phyloP scores from a whole-genome alignment of 1,284 basidiomycete genomes.

The Cryptococcus neoformans region DNA sequence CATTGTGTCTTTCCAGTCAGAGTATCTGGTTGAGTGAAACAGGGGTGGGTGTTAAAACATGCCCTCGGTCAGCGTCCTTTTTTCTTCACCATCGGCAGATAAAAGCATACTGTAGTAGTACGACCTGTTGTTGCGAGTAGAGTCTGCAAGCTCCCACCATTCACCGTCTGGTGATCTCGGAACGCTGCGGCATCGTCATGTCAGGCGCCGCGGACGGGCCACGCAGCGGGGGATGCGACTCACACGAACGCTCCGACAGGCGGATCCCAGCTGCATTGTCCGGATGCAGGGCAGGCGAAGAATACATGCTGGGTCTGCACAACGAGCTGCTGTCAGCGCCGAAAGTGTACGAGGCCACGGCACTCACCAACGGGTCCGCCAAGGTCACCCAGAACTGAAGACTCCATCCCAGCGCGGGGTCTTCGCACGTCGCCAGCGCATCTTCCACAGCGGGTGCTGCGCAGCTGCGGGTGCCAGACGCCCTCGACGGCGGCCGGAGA shows the following conservation, averaged over 20 bases:
- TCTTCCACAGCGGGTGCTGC: constrained; percentile 32
- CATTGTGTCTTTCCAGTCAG: constrained; percentile 82
- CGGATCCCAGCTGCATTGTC: constrained; percentile 84
- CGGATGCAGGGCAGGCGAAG: constrained; percentile 80
- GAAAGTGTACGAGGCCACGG: not conserved
- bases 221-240: not conserved
- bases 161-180: constrained; percentile 81
- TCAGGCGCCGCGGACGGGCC: not conserved
- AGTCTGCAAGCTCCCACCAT: constrained; percentile 92
- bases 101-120: constrained; percentile 74
- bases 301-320: constrained; percentile 72
- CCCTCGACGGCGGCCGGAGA: no score
- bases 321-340: not conserved
- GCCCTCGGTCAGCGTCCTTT: not conserved
- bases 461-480: no score
- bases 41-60: not conserved
- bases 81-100: not conserved
- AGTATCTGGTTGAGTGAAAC: constrained; percentile 52
- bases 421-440: constrained; percentile 35
- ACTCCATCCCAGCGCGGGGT: constrained; percentile 44
- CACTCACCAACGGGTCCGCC: constrained; percentile 44
- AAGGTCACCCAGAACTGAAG: constrained; percentile 49
- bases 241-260: constrained; percentile 82
- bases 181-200: constrained; percentile 51
- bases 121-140: constrained; percentile 68